phyloP scores from a whole-genome alignment of 2,329 filamentous ascomycete species.

The Cladorrhinum sp. region DNA sequence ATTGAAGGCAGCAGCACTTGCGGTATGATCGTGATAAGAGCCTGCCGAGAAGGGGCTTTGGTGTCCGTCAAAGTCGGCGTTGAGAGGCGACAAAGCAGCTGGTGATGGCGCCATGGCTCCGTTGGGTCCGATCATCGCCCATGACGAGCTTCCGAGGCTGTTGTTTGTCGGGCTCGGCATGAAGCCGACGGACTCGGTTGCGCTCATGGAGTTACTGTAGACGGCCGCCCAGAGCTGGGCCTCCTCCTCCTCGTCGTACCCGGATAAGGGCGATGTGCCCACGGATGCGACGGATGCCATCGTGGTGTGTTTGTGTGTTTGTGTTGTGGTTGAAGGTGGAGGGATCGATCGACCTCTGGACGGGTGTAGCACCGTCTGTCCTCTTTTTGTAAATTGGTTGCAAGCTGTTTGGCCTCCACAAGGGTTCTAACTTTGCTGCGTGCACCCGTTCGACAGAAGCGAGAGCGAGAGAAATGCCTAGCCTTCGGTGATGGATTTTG shows the following conservation, averaged over 20 bases:
- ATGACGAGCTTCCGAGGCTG: slow-evolving; percentile 50
- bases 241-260: slow-evolving; percentile 44
- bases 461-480: background rate
- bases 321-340: background rate
- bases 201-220: slow-evolving; percentile 29
- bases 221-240: slow-evolving; percentile 41
- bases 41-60: slow-evolving; percentile 13
- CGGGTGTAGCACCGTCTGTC: background rate
- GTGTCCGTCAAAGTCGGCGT: slow-evolving; percentile 39
- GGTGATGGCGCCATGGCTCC: slow-evolving; percentile 34
- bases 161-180: slow-evolving; percentile 50
- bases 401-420: background rate
- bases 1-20: slow-evolving; percentile 36
- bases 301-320: background rate
- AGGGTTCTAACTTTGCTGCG: background rate
- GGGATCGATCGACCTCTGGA: background rate
- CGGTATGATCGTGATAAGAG: slow-evolving; percentile 32
- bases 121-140: slow-evolving; percentile 40
- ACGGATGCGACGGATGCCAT: slow-evolving; percentile 40
- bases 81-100: slow-evolving; percentile 42
- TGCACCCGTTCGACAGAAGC: background rate
- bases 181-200: slow-evolving; percentile 41
- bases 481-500: background rate
- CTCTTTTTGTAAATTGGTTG: background rate
- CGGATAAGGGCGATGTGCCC: slow-evolving; percentile 38